phyloP scores from a whole-genome alignment of 306 rosid species.

The Cucurbita argyrosperma region DNA sequence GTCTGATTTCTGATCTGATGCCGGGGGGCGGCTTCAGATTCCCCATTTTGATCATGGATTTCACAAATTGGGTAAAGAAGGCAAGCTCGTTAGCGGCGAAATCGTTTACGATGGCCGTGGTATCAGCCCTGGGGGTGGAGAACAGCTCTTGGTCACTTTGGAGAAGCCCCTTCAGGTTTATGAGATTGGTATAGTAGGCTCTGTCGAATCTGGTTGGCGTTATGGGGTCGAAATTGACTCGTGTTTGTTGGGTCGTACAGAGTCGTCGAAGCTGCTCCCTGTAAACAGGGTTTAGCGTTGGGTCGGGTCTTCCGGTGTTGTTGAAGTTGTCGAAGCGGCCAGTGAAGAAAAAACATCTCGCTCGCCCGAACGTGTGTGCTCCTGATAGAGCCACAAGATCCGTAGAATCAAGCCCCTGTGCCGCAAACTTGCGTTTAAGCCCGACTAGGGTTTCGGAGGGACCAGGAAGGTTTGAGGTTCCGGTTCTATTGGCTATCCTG shows the following conservation, averaged over 20 bases:
- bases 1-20: conserved; percentile 19
- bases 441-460: conserved; percentile 32
- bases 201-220: conserved; percentile 33
- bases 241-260: not conserved
- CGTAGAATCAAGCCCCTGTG: conserved; percentile 29
- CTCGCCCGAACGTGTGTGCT: conserved; percentile 60
- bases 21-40: conserved; percentile 46
- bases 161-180: not conserved
- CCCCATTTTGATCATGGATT: conserved; percentile 68
- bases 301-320: conserved; percentile 38
- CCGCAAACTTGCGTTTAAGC: conserved; percentile 35
- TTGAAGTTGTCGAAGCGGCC: conserved; percentile 44
- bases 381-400: conserved; percentile 75
- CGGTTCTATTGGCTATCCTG: conserved; percentile 43
- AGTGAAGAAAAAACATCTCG: conserved; percentile 40
- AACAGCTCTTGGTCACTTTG: conserved; percentile 11
- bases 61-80: conserved; percentile 26
- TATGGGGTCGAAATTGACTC: conserved; percentile 1
- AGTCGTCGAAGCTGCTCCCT: conserved; percentile 34
- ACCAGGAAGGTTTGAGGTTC: conserved; percentile 26
- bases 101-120: not conserved
- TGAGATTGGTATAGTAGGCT: conserved; percentile 26
- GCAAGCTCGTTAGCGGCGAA: not conserved
- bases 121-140: conserved; percentile 14
- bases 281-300: conserved; percentile 39